These are phyloP conservation scores for Biscogniauxia marginata DNA, from an alignment of 2,329 filamentous ascomycete genomes.

Conservation along the genomic window DNA sequence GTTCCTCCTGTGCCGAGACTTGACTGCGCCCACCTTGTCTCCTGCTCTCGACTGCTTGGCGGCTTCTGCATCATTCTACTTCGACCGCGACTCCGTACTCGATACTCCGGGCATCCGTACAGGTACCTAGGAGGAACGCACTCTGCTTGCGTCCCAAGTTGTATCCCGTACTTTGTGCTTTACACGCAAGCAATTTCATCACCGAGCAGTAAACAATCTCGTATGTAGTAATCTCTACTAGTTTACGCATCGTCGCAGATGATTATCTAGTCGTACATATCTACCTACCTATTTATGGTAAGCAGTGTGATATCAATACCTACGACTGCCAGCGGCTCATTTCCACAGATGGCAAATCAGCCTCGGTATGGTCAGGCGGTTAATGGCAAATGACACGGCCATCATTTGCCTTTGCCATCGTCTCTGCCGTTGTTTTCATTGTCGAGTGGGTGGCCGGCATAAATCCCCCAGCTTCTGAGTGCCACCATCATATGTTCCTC, in stretches of 20 bases:
- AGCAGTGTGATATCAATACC: not conserved
- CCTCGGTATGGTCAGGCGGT: not conserved
- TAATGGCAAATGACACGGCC: conserved; percentile 3
- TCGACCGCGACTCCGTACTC: too few relatives aligned
- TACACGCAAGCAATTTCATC: too few relatives aligned
- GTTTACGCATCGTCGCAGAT: too few relatives aligned
- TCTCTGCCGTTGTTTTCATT: not conserved
- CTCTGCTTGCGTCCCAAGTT: not conserved
- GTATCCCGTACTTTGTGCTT: not conserved
- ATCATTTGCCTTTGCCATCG: conserved; percentile 2
- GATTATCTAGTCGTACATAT: too few relatives aligned
- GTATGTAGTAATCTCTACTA: too few relatives aligned
- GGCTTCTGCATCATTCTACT: conserved; percentile 5
- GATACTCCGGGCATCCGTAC: not conserved
- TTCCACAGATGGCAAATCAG: not conserved
- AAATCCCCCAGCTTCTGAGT: not conserved
- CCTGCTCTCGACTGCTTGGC: conserved; percentile 16
- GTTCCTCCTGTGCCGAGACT: conserved; percentile 30
- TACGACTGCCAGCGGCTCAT: not conserved
- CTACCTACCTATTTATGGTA: too few relatives aligned
- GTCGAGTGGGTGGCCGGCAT: not conserved
- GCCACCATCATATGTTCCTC: not conserved
- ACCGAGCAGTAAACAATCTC: too few relatives aligned
- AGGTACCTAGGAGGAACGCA: not conserved
- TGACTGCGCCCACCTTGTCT: conserved; percentile 27